A percentile compares a stretch with the other conserved stretches of the same genome.
phyloP scores from a whole-genome alignment of 139 green algal species.

The Auxenochlorella pyrenoidosa region DNA sequence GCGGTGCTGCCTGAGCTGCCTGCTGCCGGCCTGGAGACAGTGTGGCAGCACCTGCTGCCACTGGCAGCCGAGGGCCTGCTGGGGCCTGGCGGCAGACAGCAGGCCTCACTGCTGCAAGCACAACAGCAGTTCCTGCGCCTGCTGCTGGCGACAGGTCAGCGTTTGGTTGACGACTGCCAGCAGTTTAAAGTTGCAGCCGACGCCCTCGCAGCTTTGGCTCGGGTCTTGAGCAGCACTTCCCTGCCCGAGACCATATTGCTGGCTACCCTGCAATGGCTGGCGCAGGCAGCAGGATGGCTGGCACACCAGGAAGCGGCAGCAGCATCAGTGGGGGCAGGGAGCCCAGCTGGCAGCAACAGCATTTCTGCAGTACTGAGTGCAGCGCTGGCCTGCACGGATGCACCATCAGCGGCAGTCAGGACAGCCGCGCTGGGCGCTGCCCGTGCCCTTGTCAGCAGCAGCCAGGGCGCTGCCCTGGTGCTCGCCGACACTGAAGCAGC shows the following conservation, averaged over 20 bases:
- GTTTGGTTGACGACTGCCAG: not conserved
- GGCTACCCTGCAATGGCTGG: not conserved
- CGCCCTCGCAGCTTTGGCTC: not conserved
- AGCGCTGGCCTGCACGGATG: not conserved
- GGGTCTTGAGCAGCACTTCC: not conserved
- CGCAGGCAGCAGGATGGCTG: slow-evolving; percentile 4
- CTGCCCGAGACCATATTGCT: not conserved
- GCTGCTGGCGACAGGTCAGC: not conserved
- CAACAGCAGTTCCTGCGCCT: not conserved
- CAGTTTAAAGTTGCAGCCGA: too few relatives aligned
- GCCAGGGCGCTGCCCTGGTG: not conserved
- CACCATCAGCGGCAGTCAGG: not conserved
- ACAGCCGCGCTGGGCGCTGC: not conserved
- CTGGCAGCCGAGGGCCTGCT: not conserved
- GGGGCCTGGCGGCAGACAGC: too few relatives aligned
- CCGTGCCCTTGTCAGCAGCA: not conserved
- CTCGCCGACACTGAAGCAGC: not conserved
- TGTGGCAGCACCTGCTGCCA: slow-evolving; percentile 26
- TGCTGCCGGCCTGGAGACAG: not conserved
- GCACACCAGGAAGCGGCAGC: not conserved
- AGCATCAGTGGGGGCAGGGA: not conserved
- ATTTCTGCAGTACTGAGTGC: not conserved
- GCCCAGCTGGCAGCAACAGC: not conserved
- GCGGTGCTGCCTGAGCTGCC: not conserved
- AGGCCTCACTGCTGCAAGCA: not conserved